A percentile compares a stretch with the other conserved stretches of the same genome.
These are phyloP conservation scores for Teunomyces kruisii DNA, from an alignment of 805 yeast genomes.

Conservation along the genomic window DNA sequence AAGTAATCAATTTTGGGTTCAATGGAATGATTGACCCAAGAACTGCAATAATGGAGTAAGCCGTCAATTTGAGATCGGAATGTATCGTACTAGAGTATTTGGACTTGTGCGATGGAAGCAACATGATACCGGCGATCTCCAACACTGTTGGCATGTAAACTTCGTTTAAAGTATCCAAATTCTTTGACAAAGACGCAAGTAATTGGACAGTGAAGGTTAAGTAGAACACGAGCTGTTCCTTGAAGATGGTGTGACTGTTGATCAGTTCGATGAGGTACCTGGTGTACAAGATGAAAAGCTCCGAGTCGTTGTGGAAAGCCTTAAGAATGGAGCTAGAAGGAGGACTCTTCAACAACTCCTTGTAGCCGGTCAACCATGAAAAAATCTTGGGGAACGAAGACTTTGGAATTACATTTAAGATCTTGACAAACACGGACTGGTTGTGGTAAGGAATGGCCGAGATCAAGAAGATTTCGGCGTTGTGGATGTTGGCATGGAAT, in stretches of 20 bases:
- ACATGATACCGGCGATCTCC: conserved; percentile 56
- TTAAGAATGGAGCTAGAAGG: conserved; percentile 69
- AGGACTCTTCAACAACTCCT: conserved; percentile 62
- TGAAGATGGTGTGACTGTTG: conserved; percentile 56
- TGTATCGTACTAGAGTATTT: conserved; percentile 18
- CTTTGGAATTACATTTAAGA: conserved; percentile 68
- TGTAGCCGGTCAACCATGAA: conserved; percentile 66
- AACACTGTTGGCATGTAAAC: conserved; percentile 55
- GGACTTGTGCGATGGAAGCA: conserved; percentile 27
- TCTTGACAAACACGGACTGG: conserved; percentile 69
- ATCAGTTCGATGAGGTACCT: conserved; percentile 52
- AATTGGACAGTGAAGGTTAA: conserved; percentile 69
- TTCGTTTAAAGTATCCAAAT: conserved; percentile 44
- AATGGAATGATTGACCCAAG: conserved; percentile 72
- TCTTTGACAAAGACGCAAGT: conserved; percentile 59
- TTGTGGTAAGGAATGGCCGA: conserved; percentile 80
- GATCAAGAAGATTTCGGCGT: conserved; percentile 69
- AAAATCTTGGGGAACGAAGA: conserved; percentile 71
- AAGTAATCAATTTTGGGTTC: conserved; percentile 23
- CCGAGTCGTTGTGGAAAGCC: conserved; percentile 64
- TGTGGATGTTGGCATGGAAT: conserved; percentile 79
- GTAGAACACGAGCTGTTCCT: conserved; percentile 75
- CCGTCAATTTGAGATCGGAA: conserved; percentile 72
- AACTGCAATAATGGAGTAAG: conserved; percentile 80
- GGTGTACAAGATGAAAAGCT: conserved; percentile 65